A percentile compares a stretch with the other conserved stretches of the same genome.
Evolutionary conservation across 2,329 filamentous ascomycete genomes (phyloP).

Genomic region (Fusarium bulbicola): DNA sequence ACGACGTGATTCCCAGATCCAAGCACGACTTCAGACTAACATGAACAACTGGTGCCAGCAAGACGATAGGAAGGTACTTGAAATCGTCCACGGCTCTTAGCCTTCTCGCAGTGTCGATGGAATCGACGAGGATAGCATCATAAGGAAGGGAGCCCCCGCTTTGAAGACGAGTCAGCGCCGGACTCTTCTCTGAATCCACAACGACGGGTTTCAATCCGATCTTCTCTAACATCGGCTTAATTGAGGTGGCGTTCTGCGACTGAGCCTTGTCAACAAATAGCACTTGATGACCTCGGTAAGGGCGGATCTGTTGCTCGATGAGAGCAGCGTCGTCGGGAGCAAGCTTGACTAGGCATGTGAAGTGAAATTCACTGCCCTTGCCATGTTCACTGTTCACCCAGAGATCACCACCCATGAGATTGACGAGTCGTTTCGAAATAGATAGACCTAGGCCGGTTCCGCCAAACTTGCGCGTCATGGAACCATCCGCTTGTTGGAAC

Average conservation of each 20-base stretch:
- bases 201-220: slow-evolving; percentile 85
- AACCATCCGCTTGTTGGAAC: slow-evolving; percentile 97
- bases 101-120: slow-evolving; percentile 86
- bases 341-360: slow-evolving; percentile 90
- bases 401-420: slow-evolving; percentile 94
- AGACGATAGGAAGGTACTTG: slow-evolving; percentile 96
- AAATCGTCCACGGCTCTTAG: slow-evolving; percentile 91
- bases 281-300: slow-evolving; percentile 93
- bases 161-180: slow-evolving; percentile 62
- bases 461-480: slow-evolving; percentile 94
- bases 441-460: slow-evolving; percentile 93
- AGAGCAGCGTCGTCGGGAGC: slow-evolving; percentile 80
- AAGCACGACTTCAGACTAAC: slow-evolving; percentile 93
- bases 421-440: slow-evolving; percentile 94
- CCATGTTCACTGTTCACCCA: slow-evolving; percentile 96
- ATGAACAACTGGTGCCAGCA: slow-evolving; percentile 87
- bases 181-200: slow-evolving; percentile 80
- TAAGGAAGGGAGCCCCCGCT: slow-evolving; percentile 73
- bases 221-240: slow-evolving; percentile 78
- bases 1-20: slow-evolving; percentile 96
- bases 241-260: slow-evolving; percentile 78
- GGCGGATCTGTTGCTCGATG: slow-evolving; percentile 83
- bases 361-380: slow-evolving; percentile 93
- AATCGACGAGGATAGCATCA: slow-evolving; percentile 96
- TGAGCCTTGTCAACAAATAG: slow-evolving; percentile 93